Base-by-base conservation (phyloP, 192 early-diverging fungal species). In the Podila verticillata region DNA sequence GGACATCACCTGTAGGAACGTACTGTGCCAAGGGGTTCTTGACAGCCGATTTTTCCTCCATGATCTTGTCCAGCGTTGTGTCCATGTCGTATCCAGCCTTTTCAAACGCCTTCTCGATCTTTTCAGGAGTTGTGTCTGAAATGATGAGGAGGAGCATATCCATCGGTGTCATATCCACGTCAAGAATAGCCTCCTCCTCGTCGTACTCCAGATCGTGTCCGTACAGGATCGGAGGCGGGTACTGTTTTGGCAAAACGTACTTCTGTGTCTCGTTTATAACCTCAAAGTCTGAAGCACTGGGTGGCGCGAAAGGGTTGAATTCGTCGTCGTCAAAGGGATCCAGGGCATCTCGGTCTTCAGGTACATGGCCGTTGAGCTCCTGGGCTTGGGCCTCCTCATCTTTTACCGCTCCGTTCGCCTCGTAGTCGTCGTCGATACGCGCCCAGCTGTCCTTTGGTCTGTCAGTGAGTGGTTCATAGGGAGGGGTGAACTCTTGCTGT, bases 111-210 rank as follows among this genome's bases (percentile, higher is more conserved):
- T 73, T 72, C 24, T 77, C 73, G 28, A 88, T 62, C 39, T 88
- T 75, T 8, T 81, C 67, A 0, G 74, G 78, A 15, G 57, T 74
- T 13, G 81, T 48, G 60, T 88, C 84, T 2, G 71, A 68, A 48
- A 88, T 81, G 28, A 88, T 83, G 2, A 75, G 57, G 26, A 73
- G 39, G 17, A 88, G 61, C 83, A 86, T 81, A 56, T 88, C 83
- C 35, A 86, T 39, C 3, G 83, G 79, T 17, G 82, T 78, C 86
- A 87, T 87, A 39, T 87, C 84, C 35, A 77, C 67, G 34, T 77
- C 86, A 15, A 84, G 36, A 57, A 73, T 74, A 51, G 75, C 81
- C 13, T 71, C 80, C 17, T 66, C 59, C 7, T 17, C 12, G 54
- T 28, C 61, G 36, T 24, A 48, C 34, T 24, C 12, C 5, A 58